Evolutionary conservation across 176 grass and related monocot species (phyloP).

Genomic region (bread wheat (Triticum aestivum)): DNA sequence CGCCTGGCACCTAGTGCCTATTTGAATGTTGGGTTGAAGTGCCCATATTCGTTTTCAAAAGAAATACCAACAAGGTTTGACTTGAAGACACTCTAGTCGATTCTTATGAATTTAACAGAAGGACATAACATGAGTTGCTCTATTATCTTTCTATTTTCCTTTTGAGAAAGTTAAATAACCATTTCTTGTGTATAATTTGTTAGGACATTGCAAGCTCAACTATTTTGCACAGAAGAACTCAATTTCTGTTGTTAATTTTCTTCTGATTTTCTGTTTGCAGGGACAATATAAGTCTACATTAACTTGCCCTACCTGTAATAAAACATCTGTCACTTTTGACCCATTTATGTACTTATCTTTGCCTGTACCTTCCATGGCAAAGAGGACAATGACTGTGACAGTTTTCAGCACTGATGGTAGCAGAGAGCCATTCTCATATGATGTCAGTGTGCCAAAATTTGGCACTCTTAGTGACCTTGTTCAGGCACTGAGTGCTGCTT

Average conservation of each 20-base stretch:
- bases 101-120: not conserved
- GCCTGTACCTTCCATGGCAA: constrained; percentile 76
- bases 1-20: not conserved
- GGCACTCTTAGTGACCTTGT: constrained; percentile 73
- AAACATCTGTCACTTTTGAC: constrained; percentile 83
- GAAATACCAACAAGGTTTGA: constrained; percentile 14
- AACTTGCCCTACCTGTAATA: constrained; percentile 76
- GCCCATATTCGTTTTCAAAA: constrained; percentile 18
- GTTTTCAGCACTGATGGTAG: constrained; percentile 87
- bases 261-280: constrained; percentile 57
- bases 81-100: not conserved
- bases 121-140: not conserved
- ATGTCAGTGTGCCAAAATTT: constrained; percentile 80
- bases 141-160: not conserved
- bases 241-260: constrained; percentile 23
- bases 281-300: constrained; percentile 94
- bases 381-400: constrained; percentile 77
- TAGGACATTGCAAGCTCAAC: not conserved
- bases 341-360: constrained; percentile 98
- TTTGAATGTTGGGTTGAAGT: not conserved
- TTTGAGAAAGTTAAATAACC: not conserved
- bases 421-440: constrained; percentile 54
- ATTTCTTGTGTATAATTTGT: constrained; percentile 19
- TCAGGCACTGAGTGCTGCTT: constrained; percentile 71
- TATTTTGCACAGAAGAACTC: constrained; percentile 17